These are phyloP conservation scores for Xylaria hypoxylon DNA, from an alignment of 2,329 filamentous ascomycete genomes.

Conservation along the genomic window DNA sequence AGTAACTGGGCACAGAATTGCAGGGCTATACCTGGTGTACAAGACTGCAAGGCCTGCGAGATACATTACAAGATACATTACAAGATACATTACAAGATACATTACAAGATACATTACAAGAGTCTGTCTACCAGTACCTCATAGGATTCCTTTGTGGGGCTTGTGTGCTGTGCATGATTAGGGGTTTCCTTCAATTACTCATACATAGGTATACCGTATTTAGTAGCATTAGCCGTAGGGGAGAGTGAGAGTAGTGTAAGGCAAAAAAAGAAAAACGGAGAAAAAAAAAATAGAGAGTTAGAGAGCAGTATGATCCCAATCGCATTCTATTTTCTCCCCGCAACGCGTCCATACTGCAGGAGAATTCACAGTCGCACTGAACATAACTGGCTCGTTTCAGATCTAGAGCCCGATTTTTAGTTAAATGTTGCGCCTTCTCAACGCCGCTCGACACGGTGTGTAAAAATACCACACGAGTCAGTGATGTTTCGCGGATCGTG, in stretches of 20 bases:
- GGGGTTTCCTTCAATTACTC: no score
- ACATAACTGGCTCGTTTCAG: conserved; percentile 16
- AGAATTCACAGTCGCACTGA: conserved; percentile 16
- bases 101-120: no score
- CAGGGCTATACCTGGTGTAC: conserved; percentile 10
- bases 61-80: neutral
- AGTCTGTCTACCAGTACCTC: neutral
- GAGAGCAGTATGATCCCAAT: neutral
- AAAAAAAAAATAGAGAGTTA: neutral
- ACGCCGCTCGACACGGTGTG: conserved; percentile 17
- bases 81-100: no score
- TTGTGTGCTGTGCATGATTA: no score
- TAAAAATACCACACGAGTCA: conserved; percentile 28
- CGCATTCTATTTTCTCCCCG: neutral
- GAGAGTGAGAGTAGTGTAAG: no score
- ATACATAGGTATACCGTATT: no score
- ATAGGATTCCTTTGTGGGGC: conserved; percentile 14
- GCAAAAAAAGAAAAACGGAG: neutral
- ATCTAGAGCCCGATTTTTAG: neutral
- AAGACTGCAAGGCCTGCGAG: neutral
- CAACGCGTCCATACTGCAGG: conserved; percentile 12
- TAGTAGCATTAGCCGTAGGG: neutral
- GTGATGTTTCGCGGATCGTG: conserved; percentile 13
- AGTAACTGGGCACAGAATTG: neutral
- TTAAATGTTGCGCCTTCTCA: neutral